These are phyloP conservation scores for Collybiopsis confluens DNA, from an alignment of 768 basidiomycete genomes.

Conservation along the genomic window DNA sequence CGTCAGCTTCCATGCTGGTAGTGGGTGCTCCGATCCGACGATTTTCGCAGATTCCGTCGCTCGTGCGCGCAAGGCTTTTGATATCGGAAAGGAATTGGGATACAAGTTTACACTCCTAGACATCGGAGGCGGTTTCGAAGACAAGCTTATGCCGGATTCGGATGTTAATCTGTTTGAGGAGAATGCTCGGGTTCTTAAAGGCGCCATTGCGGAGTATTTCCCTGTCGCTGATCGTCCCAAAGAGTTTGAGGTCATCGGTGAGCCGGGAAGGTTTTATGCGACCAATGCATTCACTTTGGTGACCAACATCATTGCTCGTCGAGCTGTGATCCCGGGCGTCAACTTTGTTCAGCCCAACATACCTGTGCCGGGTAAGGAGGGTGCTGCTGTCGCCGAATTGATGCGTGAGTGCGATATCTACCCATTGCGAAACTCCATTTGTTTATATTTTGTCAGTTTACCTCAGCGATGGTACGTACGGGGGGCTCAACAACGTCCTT, in stretches of 20 bases:
- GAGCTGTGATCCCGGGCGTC: background rate
- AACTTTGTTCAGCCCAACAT: no score
- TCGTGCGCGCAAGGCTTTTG: conserved; percentile 61
- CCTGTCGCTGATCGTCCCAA: conserved; percentile 28
- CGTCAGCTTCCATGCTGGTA: conserved; percentile 81
- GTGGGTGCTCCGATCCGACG: conserved; percentile 67
- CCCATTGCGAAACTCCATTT: no score
- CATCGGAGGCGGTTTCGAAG: conserved; percentile 74
- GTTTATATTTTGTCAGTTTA: background rate
- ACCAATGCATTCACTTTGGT: conserved; percentile 66
- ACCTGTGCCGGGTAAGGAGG: no score
- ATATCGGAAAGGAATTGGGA: conserved; percentile 59
- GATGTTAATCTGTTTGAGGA: conserved; percentile 42
- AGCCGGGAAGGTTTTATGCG: conserved; percentile 73
- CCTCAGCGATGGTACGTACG: background rate
- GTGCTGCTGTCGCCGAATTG: no score
- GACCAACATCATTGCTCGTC: conserved; percentile 60
- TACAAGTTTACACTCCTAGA: conserved; percentile 65
- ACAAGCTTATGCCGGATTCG: conserved; percentile 21
- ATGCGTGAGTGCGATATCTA: no score
- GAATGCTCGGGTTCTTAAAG: conserved; percentile 49
- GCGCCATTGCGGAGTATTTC: conserved; percentile 58
- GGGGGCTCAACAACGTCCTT: background rate
- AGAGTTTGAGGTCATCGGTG: conserved; percentile 62
- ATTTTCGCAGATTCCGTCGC: conserved; percentile 66